phyloP scores from a whole-genome alignment of 2,329 filamentous ascomycete genomes.

The Aciculosporium take region DNA sequence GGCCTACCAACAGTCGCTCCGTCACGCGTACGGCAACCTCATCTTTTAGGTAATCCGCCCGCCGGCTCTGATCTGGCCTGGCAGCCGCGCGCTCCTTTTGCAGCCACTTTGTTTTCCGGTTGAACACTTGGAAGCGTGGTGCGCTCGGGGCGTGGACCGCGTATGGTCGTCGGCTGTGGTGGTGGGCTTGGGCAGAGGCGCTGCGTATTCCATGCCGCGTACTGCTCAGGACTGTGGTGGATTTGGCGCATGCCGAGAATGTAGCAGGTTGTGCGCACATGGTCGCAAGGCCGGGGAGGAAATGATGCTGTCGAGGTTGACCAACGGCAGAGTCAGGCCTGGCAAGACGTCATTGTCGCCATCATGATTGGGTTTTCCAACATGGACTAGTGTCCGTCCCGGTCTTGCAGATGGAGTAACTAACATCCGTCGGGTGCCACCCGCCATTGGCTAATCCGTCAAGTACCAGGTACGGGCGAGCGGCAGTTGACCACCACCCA shows the following conservation, averaged over 20 bases:
- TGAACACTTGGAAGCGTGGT: constrained; percentile 82
- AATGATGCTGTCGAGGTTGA: no score
- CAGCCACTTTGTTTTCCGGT: constrained; percentile 70
- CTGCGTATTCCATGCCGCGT: constrained; percentile 12
- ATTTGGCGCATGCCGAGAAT: constrained; percentile 18
- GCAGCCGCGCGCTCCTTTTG: constrained; percentile 78
- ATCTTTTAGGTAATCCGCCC: constrained; percentile 85
- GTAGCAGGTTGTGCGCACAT: constrained; percentile 5
- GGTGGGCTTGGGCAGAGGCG: constrained; percentile 6
- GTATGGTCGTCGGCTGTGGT: constrained; percentile 39
- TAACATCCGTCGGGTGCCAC: no score
- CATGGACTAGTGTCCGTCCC: no score
- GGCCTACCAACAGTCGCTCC: constrained; percentile 62
- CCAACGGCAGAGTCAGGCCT: no score
- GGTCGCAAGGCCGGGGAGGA: neutral
- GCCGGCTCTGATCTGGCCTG: constrained; percentile 55
- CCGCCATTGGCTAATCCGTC: no score
- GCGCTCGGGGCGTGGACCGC: constrained; percentile 65
- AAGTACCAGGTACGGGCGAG: no score
- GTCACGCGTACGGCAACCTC: constrained; percentile 76
- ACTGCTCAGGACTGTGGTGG: constrained; percentile 13
- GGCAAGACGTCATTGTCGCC: no score
- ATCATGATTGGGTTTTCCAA: no score
- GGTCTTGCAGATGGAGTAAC: no score
- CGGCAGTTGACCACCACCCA: no score